Base-by-base conservation (phyloP, 1,284 basidiomycete species). In the Agroathelia rolfsii region DNA sequence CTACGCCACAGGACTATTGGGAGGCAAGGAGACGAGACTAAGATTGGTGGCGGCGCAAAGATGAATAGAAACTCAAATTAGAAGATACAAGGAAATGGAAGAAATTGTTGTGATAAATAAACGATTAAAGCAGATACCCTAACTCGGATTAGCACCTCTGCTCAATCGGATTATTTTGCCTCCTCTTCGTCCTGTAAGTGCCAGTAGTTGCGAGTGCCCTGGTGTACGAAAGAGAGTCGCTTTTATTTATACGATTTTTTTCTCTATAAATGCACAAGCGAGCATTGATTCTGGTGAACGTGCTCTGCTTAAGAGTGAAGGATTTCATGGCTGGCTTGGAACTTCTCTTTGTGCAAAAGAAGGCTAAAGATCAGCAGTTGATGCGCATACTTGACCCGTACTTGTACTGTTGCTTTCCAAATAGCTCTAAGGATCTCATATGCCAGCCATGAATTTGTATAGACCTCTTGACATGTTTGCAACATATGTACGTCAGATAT, bases 381-480 rank as follows among this genome's bases (percentile, higher is more conserved):
- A 73, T 84, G 35, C 97, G 94, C 62, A 72, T 88, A 34, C 73
- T 98, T 20, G 93, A 98, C 43, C 95, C 95, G 92, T 94, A 49
- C 49, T 88, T 65, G 5, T 18, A 6, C 3, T n/a, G n/a, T n/a
- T n/a, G n/a, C n/a, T n/a, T n/a, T n/a, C n/a, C n/a, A n/a, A n/a
- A n/a, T n/a, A n/a, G n/a, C n/a, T n/a, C 30, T 41, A 11, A 9
- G 7, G 27, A 17, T n/a, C 19, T 30, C 6, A 11, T 37, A 23
- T 16, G 33, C 33, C 21, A 41, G 28, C 41, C 38, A 24, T 30
- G 31, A 27, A 6, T 27, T 14, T 28, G 25, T 34, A 3, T 45
- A 93, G 89, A n/a, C 83, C 93, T 3, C 78, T 98, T 37, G 95
- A 99, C 52, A 84, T 93, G 18, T 97, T 97, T 52, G 72, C 94